Conservation (phyloP, 164 flowering plant genomes). For the Tetrastigma voinierianum region DNA sequence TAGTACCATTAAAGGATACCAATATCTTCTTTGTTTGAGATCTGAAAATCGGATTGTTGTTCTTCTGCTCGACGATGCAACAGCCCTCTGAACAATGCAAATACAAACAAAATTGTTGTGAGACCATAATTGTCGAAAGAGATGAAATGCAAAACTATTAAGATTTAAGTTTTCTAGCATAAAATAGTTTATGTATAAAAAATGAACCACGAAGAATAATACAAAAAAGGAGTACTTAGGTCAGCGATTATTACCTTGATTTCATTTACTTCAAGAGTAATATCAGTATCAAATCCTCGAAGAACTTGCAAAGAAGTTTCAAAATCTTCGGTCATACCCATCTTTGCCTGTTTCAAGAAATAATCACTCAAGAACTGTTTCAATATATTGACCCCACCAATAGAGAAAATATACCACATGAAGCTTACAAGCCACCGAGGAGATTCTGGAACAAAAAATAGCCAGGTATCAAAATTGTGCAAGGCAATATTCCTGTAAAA, state of each 20-base stretch:
- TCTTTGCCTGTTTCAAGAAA: constrained; percentile 14
- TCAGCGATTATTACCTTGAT: constrained; percentile 11
- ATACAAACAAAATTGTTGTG: neutral
- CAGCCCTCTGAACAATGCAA: constrained; percentile 49
- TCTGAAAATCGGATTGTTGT: constrained; percentile 58
- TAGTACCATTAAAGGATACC: constrained; percentile 65
- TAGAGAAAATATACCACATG: no score
- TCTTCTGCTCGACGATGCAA: constrained; percentile 56
- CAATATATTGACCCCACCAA: no score
- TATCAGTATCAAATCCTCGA: constrained; percentile 19
- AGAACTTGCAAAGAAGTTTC: constrained; percentile 21
- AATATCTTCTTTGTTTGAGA: constrained; percentile 58
- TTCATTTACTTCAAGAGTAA: constrained; percentile 16
- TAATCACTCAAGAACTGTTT: neutral
- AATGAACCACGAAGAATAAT: no score
- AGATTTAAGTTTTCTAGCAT: no score
- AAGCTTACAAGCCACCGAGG: no score
- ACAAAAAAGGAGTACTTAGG: no score
- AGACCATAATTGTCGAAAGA: no score
- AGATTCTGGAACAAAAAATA: no score
- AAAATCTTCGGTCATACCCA: constrained; percentile 19
- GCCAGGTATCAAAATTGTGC: no score
- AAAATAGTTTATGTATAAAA: no score
- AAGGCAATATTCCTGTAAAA: constrained; percentile 24
- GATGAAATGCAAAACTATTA: no score